A percentile compares a stretch with the other conserved stretches of the same genome.
phyloP scores from a whole-genome alignment of 192 early-diverging fungal genomes.

The Podila horticola region DNA sequence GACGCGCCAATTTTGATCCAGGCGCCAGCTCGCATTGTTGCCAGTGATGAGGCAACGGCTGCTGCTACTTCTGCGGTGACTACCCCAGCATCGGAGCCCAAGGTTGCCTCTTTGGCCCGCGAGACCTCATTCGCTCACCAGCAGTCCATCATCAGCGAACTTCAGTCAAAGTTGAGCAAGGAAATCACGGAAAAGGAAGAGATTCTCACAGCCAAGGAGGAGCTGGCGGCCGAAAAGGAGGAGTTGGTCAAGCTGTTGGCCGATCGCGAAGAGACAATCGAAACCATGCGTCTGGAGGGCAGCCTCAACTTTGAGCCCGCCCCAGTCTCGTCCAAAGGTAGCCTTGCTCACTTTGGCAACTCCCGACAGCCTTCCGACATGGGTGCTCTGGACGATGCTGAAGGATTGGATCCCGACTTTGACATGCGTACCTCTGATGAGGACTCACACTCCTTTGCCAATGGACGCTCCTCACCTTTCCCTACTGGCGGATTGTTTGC shows the following conservation, averaged over 20 bases:
- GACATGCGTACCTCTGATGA: constrained; percentile 31
- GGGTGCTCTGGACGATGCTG: constrained; percentile 9
- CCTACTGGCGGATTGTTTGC: constrained; percentile 34
- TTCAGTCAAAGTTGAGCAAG: constrained; percentile 40
- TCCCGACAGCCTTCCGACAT: constrained; percentile 8
- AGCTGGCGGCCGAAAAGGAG: constrained; percentile 52
- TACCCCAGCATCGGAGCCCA: constrained; percentile 15
- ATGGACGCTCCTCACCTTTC: constrained; percentile 41
- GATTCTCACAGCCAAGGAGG: constrained; percentile 46
- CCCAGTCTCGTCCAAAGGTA: constrained; percentile 8
- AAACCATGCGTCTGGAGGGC: constrained; percentile 59
- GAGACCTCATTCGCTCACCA: constrained; percentile 49
- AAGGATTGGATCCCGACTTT: constrained; percentile 15
- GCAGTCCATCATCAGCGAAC: constrained; percentile 42
- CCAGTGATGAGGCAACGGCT: background rate
- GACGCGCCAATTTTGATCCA: constrained; percentile 26
- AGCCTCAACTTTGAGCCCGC: constrained; percentile 25
- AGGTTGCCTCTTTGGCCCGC: constrained; percentile 39
- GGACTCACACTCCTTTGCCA: constrained; percentile 20
- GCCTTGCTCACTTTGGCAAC: constrained; percentile 1
- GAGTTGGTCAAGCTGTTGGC: constrained; percentile 60
- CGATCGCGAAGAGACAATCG: constrained; percentile 68
- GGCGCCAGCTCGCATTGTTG: constrained; percentile 6
- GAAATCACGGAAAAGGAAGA: constrained; percentile 47
- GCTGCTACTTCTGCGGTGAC: constrained; percentile 1